Conservation (phyloP, 2,329 filamentous ascomycete genomes). For the Aspergillus sp. region DNA sequence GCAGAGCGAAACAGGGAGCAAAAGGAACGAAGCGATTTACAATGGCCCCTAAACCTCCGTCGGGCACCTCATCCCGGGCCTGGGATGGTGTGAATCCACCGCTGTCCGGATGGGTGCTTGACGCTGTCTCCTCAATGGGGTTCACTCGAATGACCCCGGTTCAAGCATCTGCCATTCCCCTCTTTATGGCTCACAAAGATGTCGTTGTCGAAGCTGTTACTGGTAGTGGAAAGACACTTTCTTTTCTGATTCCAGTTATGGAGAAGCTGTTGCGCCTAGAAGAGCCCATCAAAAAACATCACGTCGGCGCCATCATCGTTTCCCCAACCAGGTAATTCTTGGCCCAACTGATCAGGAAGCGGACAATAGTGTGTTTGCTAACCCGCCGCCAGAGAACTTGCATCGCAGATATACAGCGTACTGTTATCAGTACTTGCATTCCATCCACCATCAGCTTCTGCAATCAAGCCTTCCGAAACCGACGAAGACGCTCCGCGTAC, state of each 20-base stretch:
- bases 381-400: slow-evolving; percentile 66
- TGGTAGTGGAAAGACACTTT: slow-evolving; percentile 84
- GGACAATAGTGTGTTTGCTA: background rate
- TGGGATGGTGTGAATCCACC: slow-evolving; percentile 71
- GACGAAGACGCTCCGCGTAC: slow-evolving; percentile 38
- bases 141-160: slow-evolving; percentile 89
- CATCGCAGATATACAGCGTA: slow-evolving; percentile 84
- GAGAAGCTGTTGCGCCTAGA: slow-evolving; percentile 78
- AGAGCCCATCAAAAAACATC: slow-evolving; percentile 82
- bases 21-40: background rate
- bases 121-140: slow-evolving; percentile 79
- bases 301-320: slow-evolving; percentile 87
- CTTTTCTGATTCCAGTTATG: slow-evolving; percentile 80
- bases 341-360: background rate
- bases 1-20: background rate
- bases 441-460: slow-evolving; percentile 70
- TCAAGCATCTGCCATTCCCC: slow-evolving; percentile 86
- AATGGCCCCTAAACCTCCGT: slow-evolving; percentile 47
- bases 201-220: slow-evolving; percentile 92
- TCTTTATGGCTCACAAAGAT: slow-evolving; percentile 87
- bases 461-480: slow-evolving; percentile 45
- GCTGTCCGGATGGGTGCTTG: slow-evolving; percentile 79
- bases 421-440: slow-evolving; percentile 76
- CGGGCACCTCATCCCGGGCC: slow-evolving; percentile 47
- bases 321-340: slow-evolving; percentile 67